Percentiles rank a stretch among this genome's conserved stretches.
phyloP scores from a whole-genome alignment of 441 rosid species.

The Hura crepitans region DNA sequence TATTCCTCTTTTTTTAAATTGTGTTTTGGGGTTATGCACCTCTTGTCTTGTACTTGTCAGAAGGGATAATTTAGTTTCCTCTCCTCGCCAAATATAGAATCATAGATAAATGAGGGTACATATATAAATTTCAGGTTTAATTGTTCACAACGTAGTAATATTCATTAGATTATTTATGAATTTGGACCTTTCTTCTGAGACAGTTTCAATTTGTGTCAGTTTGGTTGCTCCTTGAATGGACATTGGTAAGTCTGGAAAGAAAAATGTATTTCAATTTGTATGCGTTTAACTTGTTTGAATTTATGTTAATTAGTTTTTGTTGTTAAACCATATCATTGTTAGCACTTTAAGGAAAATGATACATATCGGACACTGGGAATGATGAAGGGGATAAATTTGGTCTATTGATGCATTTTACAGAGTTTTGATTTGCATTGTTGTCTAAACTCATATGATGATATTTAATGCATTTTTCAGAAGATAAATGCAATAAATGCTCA shows the following conservation, averaged over 20 bases:
- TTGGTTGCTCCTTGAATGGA: neutral
- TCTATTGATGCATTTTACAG: neutral
- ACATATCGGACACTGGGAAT: neutral
- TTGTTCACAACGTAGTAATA: neutral
- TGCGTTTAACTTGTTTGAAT: neutral
- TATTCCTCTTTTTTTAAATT: neutral
- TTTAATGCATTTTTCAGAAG: conserved; percentile 41
- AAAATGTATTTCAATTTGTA: too few species aligned
- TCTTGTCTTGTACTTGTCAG: neutral
- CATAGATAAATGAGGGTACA: neutral
- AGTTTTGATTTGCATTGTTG: neutral
- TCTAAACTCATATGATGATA: neutral
- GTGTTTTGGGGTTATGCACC: neutral
- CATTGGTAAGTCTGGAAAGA: neutral
- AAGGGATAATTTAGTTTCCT: neutral
- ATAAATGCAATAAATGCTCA: conserved; percentile 56
- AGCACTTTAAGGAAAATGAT: neutral
- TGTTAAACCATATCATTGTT: neutral
- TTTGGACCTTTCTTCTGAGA: too few species aligned
- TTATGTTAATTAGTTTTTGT: neutral
- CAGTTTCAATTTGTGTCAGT: too few species aligned
- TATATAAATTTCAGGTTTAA: neutral
- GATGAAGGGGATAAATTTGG: neutral
- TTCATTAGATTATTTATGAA: too few species aligned
- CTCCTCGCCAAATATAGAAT: neutral